These are phyloP conservation scores for Bipolaris zeicola DNA, from an alignment of 2,329 filamentous ascomycete genomes.

Conservation along the genomic window DNA sequence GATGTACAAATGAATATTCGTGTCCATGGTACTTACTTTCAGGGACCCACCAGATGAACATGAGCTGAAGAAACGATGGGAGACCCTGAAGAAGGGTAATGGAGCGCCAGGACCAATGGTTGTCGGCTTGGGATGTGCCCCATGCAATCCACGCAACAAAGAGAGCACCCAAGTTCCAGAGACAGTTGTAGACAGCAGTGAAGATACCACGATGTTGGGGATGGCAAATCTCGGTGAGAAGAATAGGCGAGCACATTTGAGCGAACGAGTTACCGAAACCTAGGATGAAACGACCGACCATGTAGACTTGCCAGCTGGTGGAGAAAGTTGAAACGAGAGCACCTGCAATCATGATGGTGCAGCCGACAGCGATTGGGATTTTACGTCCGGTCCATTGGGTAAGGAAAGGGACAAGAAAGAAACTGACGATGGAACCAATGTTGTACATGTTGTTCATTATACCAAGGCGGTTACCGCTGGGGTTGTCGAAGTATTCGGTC, in stretches of 20 bases:
- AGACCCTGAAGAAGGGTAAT: slow-evolving; percentile 60
- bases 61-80: slow-evolving; percentile 61
- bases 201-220: slow-evolving; percentile 69
- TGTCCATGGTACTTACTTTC: slow-evolving; percentile 49
- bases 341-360: slow-evolving; percentile 53
- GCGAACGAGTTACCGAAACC: slow-evolving; percentile 71
- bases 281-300: slow-evolving; percentile 64
- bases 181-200: slow-evolving; percentile 69
- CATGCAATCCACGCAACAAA: slow-evolving; percentile 65
- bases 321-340: slow-evolving; percentile 39
- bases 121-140: slow-evolving; percentile 45
- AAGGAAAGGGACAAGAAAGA: slow-evolving; percentile 44
- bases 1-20: no score
- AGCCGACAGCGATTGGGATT: slow-evolving; percentile 50
- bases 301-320: slow-evolving; percentile 53
- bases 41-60: slow-evolving; percentile 66
- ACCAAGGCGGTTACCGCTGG: slow-evolving; percentile 49
- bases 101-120: slow-evolving; percentile 58
- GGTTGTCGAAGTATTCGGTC: slow-evolving; percentile 47
- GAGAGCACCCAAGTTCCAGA: slow-evolving; percentile 66
- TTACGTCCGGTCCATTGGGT: slow-evolving; percentile 54
- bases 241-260: slow-evolving; percentile 67
- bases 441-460: slow-evolving; percentile 54
- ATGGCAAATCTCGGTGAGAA: slow-evolving; percentile 70
- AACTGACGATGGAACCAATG: slow-evolving; percentile 48